These are phyloP conservation scores for Pythium periplocum DNA, from an alignment of 352 stramenopile genomes.

Conservation along the genomic window DNA sequence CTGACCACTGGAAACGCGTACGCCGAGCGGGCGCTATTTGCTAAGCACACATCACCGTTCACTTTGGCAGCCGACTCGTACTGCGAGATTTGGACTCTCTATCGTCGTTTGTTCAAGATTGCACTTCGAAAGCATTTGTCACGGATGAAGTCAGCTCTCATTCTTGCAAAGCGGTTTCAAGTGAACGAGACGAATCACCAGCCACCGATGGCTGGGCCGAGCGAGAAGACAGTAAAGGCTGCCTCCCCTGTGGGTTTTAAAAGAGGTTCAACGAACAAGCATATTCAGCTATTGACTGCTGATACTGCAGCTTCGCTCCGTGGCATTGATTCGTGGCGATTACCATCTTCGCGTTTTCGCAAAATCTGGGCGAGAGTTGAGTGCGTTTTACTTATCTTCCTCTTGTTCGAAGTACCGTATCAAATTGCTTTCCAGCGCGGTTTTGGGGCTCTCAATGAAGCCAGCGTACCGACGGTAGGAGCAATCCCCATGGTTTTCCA, in stretches of 20 bases:
- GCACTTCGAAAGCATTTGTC: constrained; percentile 42
- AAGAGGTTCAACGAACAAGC: no score
- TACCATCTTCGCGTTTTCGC: no score
- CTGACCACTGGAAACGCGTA: constrained; percentile 33
- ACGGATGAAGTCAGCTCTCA: constrained; percentile 31
- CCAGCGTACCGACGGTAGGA: constrained; percentile 8
- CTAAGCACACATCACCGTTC: constrained; percentile 27
- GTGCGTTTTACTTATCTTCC: constrained; percentile 3
- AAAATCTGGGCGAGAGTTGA: no score
- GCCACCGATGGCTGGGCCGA: no score
- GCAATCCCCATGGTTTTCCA: constrained; percentile 35
- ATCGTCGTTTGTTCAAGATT: constrained; percentile 29
- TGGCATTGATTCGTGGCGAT: no score
- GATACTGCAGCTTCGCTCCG: no score
- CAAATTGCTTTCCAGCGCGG: constrained; percentile 26
- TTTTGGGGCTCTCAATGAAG: constrained; percentile 16
- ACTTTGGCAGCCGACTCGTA: constrained; percentile 33
- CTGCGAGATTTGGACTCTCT: constrained; percentile 45
- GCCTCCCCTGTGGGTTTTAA: no score
- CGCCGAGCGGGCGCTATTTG: constrained; percentile 43
- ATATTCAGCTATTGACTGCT: no score
- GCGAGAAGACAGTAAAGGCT: no score
- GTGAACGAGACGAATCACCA: no score
- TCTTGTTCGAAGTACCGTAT: constrained; percentile 4
- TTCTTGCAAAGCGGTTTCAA: constrained; percentile 12